Evolutionary conservation across 2,329 filamentous ascomycete species (phyloP).

Genomic region (Didymella sp.): DNA sequence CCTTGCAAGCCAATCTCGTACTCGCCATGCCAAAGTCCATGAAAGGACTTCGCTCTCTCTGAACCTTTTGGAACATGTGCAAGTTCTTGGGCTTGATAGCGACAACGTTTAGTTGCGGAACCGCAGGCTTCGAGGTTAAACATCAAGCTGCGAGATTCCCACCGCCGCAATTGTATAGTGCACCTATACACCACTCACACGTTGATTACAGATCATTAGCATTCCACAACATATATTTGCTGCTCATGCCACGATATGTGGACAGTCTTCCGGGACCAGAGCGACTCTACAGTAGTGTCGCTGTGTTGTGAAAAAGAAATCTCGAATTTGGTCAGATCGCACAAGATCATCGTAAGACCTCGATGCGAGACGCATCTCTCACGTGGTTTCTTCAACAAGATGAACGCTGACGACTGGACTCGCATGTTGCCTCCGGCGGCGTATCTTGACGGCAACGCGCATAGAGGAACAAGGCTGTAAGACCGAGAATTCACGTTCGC

Average conservation of each 20-base stretch:
- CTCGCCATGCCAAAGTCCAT: neutral
- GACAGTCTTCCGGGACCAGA: no score
- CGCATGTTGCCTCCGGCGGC: neutral
- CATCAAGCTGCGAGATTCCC: neutral
- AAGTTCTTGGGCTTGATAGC: neutral
- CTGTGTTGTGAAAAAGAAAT: neutral
- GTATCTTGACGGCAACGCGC: neutral
- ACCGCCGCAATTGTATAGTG: neutral
- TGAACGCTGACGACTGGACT: neutral
- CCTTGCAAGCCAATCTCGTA: neutral
- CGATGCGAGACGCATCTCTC: neutral
- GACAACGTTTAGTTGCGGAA: neutral
- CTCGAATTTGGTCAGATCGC: neutral
- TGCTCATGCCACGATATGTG: no score
- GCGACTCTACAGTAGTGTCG: neutral
- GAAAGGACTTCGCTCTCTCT: neutral
- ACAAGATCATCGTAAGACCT: neutral
- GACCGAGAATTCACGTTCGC: slow-evolving; percentile 7
- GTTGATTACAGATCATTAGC: no score
- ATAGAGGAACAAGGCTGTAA: slow-evolving; percentile 1
- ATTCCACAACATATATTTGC: no score
- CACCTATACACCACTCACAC: neutral
- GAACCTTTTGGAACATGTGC: neutral
- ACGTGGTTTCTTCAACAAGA: slow-evolving; percentile 1
- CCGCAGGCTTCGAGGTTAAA: neutral